A percentile compares a stretch with the other conserved stretches of the same genome.
Evolutionary conservation across 202 grass and related monocot species (phyloP).

Genomic region (Carex arenaria): DNA sequence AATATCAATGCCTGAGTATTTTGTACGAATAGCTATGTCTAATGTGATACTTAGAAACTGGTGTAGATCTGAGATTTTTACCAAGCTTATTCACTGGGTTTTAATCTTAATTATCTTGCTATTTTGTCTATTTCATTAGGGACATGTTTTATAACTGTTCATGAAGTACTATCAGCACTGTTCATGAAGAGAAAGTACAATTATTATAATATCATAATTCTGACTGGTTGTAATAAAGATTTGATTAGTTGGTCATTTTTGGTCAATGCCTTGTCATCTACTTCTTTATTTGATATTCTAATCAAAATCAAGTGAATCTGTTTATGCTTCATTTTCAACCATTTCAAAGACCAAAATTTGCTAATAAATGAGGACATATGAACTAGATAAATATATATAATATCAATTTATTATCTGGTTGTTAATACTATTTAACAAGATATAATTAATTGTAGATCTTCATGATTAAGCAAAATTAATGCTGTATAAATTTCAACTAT

Average conservation of each 20-base stretch:
- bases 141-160: not conserved
- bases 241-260: not conserved
- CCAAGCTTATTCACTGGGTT: not conserved
- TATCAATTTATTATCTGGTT: not conserved
- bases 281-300: not conserved
- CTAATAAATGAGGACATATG: not conserved
- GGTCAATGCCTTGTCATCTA: not conserved
- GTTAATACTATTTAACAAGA: not conserved
- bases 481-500: not conserved
- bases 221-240: not conserved
- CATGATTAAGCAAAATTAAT: not conserved
- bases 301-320: not conserved
- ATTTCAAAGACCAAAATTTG: not conserved
- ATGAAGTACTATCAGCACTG: not conserved
- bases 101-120: not conserved
- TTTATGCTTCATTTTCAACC: not conserved
- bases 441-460: too few species aligned
- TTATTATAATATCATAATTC: slow-evolving; percentile 14
- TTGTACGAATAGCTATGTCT: slow-evolving; percentile 19
- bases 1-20: slow-evolving; percentile 14
- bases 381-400: too few species aligned
- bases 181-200: not conserved
- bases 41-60: not conserved
- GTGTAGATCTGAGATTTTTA: slow-evolving; percentile 7
- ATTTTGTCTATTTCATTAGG: slow-evolving; percentile 22